Conservation (phyloP, 2,329 filamentous ascomycete species). For the Blastomyces emzantsi region DNA sequence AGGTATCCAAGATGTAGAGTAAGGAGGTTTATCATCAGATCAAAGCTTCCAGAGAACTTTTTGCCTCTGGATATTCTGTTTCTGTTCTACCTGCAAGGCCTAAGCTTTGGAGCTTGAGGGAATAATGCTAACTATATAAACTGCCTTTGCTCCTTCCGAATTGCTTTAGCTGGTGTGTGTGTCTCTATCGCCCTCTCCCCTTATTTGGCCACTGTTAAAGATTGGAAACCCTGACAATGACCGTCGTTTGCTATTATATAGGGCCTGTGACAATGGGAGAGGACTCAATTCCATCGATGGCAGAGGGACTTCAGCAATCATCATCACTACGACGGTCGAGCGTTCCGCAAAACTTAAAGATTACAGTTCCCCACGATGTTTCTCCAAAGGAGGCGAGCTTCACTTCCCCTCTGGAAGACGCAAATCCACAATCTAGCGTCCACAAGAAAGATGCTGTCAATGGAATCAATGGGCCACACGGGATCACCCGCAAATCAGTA, state of each 20-base stretch:
- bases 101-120: background rate
- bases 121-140: background rate
- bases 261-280: background rate
- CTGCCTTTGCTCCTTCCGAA: background rate
- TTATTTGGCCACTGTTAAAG: background rate
- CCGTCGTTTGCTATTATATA: background rate
- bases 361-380: background rate
- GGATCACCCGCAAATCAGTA: background rate
- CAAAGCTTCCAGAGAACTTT: background rate
- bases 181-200: background rate
- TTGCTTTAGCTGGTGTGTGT: background rate
- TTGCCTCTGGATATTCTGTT: background rate
- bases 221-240: background rate
- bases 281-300: background rate
- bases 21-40: background rate
- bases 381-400: background rate
- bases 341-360: background rate
- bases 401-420: background rate
- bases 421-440: background rate
- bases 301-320: background rate
- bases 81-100: background rate
- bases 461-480: background rate
- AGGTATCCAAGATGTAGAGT: background rate
- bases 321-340: constrained; percentile 1
- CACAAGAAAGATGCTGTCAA: background rate